These are phyloP conservation scores for Skeletonema marinoi DNA, from an alignment of 108 stramenopile species.

Conservation along the genomic window DNA sequence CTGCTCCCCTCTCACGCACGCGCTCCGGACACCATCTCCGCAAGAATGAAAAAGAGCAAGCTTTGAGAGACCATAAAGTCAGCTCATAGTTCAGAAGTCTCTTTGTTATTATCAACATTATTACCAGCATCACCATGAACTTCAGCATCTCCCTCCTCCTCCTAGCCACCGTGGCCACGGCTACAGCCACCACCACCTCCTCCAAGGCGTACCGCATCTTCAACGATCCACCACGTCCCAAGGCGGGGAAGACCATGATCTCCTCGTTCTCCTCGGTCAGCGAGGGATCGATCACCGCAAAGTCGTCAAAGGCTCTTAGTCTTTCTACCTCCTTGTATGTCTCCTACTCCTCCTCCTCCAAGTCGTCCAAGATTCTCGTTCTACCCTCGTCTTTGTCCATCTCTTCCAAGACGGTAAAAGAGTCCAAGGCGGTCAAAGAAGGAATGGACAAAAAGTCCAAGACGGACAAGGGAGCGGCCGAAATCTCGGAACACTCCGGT, in stretches of 20 bases:
- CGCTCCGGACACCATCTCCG: no score
- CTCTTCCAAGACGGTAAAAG: background rate
- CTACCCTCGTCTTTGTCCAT: background rate
- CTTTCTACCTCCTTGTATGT: background rate
- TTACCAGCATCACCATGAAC: background rate
- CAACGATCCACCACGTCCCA: background rate
- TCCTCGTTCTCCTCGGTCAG: background rate
- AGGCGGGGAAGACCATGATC: background rate
- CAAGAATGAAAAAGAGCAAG: no score
- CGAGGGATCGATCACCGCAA: background rate
- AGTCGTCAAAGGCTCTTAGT: background rate
- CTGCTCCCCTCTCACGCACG: no score
- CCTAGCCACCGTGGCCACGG: background rate
- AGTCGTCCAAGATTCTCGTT: background rate
- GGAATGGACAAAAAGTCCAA: background rate
- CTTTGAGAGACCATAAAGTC: no score
- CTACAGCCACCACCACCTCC: background rate
- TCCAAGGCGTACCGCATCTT: constrained; percentile 1
- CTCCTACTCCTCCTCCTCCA: background rate
- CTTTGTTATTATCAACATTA: background rate
- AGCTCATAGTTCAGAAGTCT: no score
- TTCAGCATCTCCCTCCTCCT: background rate
- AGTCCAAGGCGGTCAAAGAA: background rate
- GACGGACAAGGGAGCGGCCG: background rate
- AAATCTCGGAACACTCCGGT: background rate